A percentile compares a stretch with the other conserved stretches of the same genome.
phyloP scores from a whole-genome alignment of 108 stramenopile genomes.

The Cyclostephanos invisitatus region DNA sequence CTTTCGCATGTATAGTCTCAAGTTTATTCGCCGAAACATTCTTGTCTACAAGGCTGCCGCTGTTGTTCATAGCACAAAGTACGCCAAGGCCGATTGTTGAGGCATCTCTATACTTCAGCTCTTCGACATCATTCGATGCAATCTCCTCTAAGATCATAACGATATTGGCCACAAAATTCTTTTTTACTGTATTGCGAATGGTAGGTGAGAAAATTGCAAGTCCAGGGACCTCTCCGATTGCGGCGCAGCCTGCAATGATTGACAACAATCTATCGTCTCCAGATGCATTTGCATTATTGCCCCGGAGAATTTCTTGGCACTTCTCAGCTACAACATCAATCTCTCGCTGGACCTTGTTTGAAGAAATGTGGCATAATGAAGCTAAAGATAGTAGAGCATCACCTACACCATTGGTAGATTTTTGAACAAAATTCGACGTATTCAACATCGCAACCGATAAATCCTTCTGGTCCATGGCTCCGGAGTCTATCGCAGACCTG shows the following conservation, averaged over 20 bases:
- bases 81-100: conserved; percentile 32
- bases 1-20: conserved; percentile 31
- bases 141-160: conserved; percentile 19
- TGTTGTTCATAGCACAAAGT: conserved; percentile 32
- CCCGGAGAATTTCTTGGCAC: conserved; percentile 12
- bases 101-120: conserved; percentile 29
- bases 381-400: conserved; percentile 29
- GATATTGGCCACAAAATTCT: conserved; percentile 12
- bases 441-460: conserved; percentile 14
- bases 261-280: conserved; percentile 31
- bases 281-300: not conserved
- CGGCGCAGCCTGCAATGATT: conserved; percentile 17
- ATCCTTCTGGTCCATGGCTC: conserved; percentile 40
- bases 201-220: conserved; percentile 16
- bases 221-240: conserved; percentile 36
- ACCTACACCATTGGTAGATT: conserved; percentile 11
- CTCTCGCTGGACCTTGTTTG: conserved; percentile 19
- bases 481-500: conserved; percentile 28
- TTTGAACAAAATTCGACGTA: conserved; percentile 1
- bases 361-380: conserved; percentile 23
- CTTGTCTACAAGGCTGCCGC: not conserved
- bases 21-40: not conserved
- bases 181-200: conserved; percentile 21
- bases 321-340: conserved; percentile 16
- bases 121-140: conserved; percentile 14